A percentile compares a stretch with the other conserved stretches of the same genome.
phyloP scores from a whole-genome alignment of 1,139 yeast genomes.

The Protomyces inundatus region DNA sequence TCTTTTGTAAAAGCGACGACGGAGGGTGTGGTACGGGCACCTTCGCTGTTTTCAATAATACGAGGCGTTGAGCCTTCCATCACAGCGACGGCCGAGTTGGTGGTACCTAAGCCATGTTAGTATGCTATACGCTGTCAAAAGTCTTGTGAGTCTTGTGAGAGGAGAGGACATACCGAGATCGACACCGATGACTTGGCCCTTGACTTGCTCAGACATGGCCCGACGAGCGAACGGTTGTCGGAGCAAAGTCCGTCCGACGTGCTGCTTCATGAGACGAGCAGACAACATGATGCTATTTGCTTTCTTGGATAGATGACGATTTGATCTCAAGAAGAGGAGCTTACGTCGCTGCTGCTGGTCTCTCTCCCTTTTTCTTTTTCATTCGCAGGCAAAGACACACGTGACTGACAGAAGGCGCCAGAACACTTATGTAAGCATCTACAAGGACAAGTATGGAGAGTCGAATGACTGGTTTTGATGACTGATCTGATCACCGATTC shows the following conservation, averaged over 20 bases:
- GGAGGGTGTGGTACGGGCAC: constrained; percentile 98
- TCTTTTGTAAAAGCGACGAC: constrained; percentile 97
- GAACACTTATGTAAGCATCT: no score
- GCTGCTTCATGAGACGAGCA: constrained; percentile 7
- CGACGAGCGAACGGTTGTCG: constrained; percentile 23
- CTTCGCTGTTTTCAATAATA: constrained; percentile 96
- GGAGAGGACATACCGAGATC: constrained; percentile 63
- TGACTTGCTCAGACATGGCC: constrained; percentile 26
- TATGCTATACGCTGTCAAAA: not conserved
- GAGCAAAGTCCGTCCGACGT: constrained; percentile 17
- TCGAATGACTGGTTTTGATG: no score
- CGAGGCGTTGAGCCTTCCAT: constrained; percentile 97
- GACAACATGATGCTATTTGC: constrained; percentile 4
- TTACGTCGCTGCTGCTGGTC: no score
- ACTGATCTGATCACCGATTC: no score
- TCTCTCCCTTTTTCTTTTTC: no score
- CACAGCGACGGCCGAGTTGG: constrained; percentile 89
- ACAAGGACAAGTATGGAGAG: no score
- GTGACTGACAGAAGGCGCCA: no score
- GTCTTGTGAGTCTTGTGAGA: not conserved
- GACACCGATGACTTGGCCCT: constrained; percentile 72
- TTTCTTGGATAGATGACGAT: no score
- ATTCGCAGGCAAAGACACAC: no score
- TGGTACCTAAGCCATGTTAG: not conserved
- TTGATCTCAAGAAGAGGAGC: no score